Evolutionary conservation across 2,329 filamentous ascomycete genomes (phyloP).

Genomic region (Pseudopithomyces maydicus): DNA sequence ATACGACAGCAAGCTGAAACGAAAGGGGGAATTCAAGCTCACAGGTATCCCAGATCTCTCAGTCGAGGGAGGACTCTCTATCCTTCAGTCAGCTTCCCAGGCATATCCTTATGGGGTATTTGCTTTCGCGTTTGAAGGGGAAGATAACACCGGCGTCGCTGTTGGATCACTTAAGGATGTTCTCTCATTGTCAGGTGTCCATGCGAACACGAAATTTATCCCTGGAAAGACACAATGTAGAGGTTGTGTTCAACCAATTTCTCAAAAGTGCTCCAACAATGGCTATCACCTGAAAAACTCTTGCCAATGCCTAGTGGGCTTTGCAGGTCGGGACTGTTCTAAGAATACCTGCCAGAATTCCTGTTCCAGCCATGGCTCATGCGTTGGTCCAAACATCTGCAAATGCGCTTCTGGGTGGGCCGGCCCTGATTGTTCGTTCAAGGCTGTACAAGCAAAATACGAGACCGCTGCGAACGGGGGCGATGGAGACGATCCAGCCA

Average conservation of each 20-base stretch:
- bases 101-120: conserved; percentile 22
- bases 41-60: conserved; percentile 30
- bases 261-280: conserved; percentile 25
- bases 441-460: conserved; percentile 33
- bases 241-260: conserved; percentile 19
- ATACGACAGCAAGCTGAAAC: conserved; percentile 21
- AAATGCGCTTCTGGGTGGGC: conserved; percentile 30
- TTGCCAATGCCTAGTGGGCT: conserved; percentile 35
- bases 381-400: conserved; percentile 32
- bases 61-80: conserved; percentile 31
- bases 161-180: conserved; percentile 23
- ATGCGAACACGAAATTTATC: conserved; percentile 24
- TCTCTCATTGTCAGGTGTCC: conserved; percentile 21
- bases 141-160: conserved; percentile 28
- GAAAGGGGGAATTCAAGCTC: conserved; percentile 22
- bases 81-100: conserved; percentile 23
- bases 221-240: conserved; percentile 23
- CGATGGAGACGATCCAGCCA: conserved; percentile 38
- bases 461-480: conserved; percentile 41
- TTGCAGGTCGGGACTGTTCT: conserved; percentile 27
- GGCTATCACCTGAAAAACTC: not conserved
- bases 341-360: conserved; percentile 25
- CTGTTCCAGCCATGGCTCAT: conserved; percentile 34
- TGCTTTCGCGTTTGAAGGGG: conserved; percentile 34
- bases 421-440: conserved; percentile 35